A percentile compares a stretch with the other conserved stretches of the same genome.
These are phyloP conservation scores for Penicillium malachiteum DNA, from an alignment of 495 filamentous ascomycete species.

Conservation along the genomic window DNA sequence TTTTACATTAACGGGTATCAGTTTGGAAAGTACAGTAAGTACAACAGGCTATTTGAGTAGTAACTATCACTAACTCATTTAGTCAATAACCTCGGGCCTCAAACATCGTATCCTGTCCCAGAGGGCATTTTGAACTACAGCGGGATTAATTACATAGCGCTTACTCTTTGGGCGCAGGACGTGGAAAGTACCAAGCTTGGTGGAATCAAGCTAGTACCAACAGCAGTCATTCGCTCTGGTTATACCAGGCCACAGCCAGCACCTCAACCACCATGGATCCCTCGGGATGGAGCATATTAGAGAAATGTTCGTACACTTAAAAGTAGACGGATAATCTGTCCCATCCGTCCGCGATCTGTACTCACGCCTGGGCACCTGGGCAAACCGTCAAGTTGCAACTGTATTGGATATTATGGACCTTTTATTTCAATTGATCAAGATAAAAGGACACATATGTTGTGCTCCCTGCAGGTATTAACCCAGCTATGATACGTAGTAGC, in stretches of 20 bases:
- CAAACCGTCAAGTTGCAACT: no score
- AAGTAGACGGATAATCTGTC: no score
- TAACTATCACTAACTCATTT: not conserved
- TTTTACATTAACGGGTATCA: conserved; percentile 71
- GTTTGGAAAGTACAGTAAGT: conserved; percentile 59
- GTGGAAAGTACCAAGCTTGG: conserved; percentile 55
- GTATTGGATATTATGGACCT: no score
- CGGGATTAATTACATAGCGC: conserved; percentile 59
- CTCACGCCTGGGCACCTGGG: no score
- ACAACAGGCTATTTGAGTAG: not conserved
- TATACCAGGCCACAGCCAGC: conserved; percentile 9
- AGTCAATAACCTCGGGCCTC: conserved; percentile 63
- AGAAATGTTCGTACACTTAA: no score
- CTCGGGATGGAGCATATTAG: conserved; percentile 12
- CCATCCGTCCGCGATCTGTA: no score
- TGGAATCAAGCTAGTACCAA: conserved; percentile 47
- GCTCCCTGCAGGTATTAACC: no score
- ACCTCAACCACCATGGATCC: conserved; percentile 9
- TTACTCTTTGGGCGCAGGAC: conserved; percentile 65
- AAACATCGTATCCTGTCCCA: conserved; percentile 67
- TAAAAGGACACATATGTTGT: no score
- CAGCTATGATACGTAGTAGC: no score
- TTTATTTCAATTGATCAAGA: no score
- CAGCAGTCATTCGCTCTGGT: conserved; percentile 9
- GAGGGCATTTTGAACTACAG: conserved; percentile 66